Evolutionary conservation across 1,284 basidiomycete genomes (phyloP), one percentile per base, ranked within the genome.

Genomic region (Rugosomyces carneus): DNA sequence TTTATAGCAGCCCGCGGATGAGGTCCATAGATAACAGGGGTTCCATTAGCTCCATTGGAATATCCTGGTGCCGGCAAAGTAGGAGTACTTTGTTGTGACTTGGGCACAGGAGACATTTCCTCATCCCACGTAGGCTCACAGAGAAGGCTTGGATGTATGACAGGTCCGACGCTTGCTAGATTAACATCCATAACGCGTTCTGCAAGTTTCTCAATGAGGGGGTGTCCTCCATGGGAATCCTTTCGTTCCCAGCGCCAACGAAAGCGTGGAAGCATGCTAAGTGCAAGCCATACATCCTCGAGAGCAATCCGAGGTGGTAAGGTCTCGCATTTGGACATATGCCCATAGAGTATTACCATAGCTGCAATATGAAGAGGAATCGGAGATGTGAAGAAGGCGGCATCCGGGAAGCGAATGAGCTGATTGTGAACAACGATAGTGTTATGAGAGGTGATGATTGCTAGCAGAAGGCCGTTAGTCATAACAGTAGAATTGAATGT

Each of bases 171-270:
- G 34, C 75, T 71, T 53, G 76, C 75, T 13, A 88, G 69, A 57
- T 81, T 76, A 39, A 85, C 78, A 26, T 74, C 73, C 64, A 89
- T 78, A 20, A 89, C 83, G 48, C 78, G 78, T 63, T 89, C 85
- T 0, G 84, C 86, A 37, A 89, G 75, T 54, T 78, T 81, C 13
- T 83, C 78, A 47, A 89, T 87, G 44, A 88, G 73, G n/a, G 87
- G 87, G 56, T 89, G 86, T 1, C 79, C 81, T 36, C 82, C 84
- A 42, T 79, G 80, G 48, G 78, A 64, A 57, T 89, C 87, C 60
- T 82, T 88, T 39, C 86, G 76, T 57, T 89, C 84, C 87, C 88
- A 90, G 51, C 85, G 78, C 88, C 88, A 90, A 44, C 87, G 80
- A 74, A 89, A 84, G 32, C 81, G 80, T 3, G 87, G 87, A 6